These are phyloP conservation scores for Liriodendron chinense DNA, from an alignment of 164 flowering plant genomes.

Conservation along the genomic window DNA sequence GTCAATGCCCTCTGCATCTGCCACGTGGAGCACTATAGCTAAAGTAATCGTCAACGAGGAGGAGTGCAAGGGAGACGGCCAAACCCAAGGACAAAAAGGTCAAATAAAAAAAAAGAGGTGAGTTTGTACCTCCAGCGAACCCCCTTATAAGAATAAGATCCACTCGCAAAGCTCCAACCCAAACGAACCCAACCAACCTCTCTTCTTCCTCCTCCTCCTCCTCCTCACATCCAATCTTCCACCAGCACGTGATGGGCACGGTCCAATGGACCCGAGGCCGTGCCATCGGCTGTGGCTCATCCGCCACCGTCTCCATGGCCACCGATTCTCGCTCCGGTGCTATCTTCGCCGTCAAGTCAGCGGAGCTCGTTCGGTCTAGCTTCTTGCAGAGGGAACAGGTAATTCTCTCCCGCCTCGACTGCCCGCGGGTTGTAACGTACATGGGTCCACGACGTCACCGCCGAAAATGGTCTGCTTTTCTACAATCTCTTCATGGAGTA, in stretches of 20 bases:
- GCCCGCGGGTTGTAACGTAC: slow-evolving; percentile 47
- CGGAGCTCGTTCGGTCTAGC: slow-evolving; percentile 33
- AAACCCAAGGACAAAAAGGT: neutral
- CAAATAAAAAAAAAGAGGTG: neutral
- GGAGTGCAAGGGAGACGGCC: neutral
- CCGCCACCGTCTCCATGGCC: slow-evolving; percentile 56
- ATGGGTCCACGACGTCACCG: slow-evolving; percentile 39
- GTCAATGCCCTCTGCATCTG: neutral
- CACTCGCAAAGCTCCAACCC: neutral
- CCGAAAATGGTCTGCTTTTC: slow-evolving; percentile 26
- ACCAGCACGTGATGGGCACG: neutral
- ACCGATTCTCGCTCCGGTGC: slow-evolving; percentile 41
- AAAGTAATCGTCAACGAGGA: neutral
- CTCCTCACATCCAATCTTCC: neutral
- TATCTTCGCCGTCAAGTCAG: slow-evolving; percentile 63
- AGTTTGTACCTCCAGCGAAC: no score
- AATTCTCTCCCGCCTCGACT: slow-evolving; percentile 37
- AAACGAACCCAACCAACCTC: neutral
- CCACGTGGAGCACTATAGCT: neutral
- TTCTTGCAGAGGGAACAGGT: slow-evolving; percentile 46
- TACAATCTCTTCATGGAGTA: slow-evolving; percentile 74
- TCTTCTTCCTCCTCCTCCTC: neutral
- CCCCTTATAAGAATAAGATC: neutral
- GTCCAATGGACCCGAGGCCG: slow-evolving; percentile 63
- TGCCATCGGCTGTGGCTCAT: slow-evolving; percentile 46